These are phyloP conservation scores for Vitellaria paradoxa DNA, from an alignment of 179 eudicot genomes.

Conservation along the genomic window DNA sequence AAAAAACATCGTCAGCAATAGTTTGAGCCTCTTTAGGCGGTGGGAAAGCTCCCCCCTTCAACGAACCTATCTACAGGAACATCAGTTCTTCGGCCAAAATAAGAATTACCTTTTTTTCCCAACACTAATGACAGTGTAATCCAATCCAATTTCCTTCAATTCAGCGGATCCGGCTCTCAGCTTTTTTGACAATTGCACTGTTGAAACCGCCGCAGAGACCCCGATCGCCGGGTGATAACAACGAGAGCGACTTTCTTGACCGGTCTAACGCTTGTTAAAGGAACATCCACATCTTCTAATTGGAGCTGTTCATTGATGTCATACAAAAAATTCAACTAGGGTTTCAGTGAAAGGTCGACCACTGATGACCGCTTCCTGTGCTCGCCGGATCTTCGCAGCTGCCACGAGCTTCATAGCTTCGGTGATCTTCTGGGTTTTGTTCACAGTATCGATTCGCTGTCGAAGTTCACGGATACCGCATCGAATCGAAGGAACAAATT, in stretches of 20 bases:
- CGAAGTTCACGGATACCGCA: conserved; percentile 49
- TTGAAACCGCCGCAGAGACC: conserved; percentile 96
- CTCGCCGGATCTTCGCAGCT: conserved; percentile 80
- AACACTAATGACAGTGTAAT: conserved; percentile 61
- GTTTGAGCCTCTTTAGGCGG: conserved; percentile 80
- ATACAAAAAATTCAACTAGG: conserved; percentile 56
- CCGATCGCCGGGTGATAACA: conserved; percentile 65
- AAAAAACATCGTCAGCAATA: conserved; percentile 82
- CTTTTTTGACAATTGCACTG: conserved; percentile 48
- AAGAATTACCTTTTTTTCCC: conserved; percentile 84
- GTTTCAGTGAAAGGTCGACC: conserved; percentile 71
- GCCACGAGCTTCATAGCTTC: conserved; percentile 89
- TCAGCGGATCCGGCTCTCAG: conserved; percentile 60
- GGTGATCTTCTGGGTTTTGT: conserved; percentile 75
- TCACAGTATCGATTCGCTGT: conserved; percentile 59
- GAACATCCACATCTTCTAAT: conserved; percentile 63
- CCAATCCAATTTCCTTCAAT: conserved; percentile 53
- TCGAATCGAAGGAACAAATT: conserved; percentile 26
- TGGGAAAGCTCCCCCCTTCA: conserved; percentile 67
- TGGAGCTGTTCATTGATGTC: conserved; percentile 53
- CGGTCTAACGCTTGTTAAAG: conserved; percentile 58
- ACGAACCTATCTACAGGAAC: conserved; percentile 57
- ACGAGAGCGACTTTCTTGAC: conserved; percentile 76
- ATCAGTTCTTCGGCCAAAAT: conserved; percentile 41
- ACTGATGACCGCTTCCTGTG: conserved; percentile 75